phyloP scores from a whole-genome alignment of 257 asterid genomes.

The Ophiorrhiza pumila region DNA sequence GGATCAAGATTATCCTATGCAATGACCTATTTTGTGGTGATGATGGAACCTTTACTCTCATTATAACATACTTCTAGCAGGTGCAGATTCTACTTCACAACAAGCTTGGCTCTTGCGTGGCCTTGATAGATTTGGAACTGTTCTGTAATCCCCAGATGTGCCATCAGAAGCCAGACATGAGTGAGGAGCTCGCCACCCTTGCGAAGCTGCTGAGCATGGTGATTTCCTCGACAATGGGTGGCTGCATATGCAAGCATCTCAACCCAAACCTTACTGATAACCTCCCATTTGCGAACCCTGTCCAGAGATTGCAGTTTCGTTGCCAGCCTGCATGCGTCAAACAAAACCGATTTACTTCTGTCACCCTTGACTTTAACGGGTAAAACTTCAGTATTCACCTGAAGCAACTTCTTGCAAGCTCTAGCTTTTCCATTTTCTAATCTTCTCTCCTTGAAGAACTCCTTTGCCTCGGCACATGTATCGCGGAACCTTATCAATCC shows the following conservation, averaged over 20 bases:
- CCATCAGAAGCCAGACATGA: constrained; percentile 66
- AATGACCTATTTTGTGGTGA: no score
- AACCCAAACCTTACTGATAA: constrained; percentile 43
- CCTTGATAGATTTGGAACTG: constrained; percentile 50
- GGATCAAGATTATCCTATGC: no score
- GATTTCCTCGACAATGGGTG: constrained; percentile 40
- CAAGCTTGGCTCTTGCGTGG: constrained; percentile 52
- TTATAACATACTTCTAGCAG: not conserved
- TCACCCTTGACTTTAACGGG: constrained; percentile 56
- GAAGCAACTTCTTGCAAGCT: constrained; percentile 32
- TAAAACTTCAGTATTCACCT: constrained; percentile 37
- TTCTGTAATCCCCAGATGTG: constrained; percentile 53
- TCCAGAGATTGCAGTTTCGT: constrained; percentile 12
- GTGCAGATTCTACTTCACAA: constrained; percentile 23
- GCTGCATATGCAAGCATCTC: constrained; percentile 51
- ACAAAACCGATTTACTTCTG: constrained; percentile 54
- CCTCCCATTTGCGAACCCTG: constrained; percentile 22
- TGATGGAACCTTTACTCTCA: not conserved
- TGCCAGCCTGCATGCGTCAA: constrained; percentile 50
- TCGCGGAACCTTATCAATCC: constrained; percentile 51
- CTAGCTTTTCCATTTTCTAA: not conserved
- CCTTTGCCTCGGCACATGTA: constrained; percentile 46
- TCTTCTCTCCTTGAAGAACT: constrained; percentile 31
- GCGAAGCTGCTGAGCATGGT: constrained; percentile 55
- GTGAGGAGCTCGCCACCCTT: constrained; percentile 63